Percentiles rank a stretch among this genome's conserved stretches.
Conservation (phyloP, 257 asterid species). For the Capsicum rhomboideum region DNA sequence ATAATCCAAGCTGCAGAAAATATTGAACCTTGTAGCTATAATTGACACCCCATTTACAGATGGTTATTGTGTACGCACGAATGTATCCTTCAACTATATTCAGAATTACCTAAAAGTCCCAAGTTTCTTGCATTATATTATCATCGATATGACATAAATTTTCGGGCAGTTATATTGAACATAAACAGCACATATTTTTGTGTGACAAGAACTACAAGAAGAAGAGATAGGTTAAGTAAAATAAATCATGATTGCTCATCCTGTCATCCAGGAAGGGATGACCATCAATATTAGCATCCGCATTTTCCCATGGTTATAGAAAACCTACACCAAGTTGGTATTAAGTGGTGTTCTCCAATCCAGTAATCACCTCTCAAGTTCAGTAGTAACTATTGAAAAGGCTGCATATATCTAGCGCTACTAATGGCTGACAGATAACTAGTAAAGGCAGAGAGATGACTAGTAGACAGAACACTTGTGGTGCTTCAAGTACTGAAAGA, state of each 20-base stretch:
- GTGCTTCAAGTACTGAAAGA: neutral
- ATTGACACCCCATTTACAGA: neutral
- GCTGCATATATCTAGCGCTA: neutral
- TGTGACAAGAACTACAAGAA: neutral
- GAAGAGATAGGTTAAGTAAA: neutral
- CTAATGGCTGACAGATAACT: neutral
- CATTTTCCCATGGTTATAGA: neutral
- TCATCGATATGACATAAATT: neutral
- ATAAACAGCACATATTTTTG: neutral
- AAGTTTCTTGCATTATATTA: neutral
- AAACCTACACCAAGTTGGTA: neutral
- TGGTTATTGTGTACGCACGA: neutral
- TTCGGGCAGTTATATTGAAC: neutral
- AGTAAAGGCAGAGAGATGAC: neutral
- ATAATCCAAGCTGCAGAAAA: neutral
- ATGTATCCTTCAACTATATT: neutral
- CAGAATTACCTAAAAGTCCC: neutral
- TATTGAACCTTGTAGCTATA: neutral
- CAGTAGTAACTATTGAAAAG: neutral
- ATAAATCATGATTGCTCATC: neutral
- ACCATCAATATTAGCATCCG: neutral
- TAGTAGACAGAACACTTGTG: neutral
- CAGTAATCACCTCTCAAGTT: neutral
- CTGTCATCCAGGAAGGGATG: neutral
- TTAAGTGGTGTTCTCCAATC: neutral